Evolutionary conservation across 1,284 basidiomycete genomes (phyloP).

Genomic region (Rhodotorula sp.): DNA sequence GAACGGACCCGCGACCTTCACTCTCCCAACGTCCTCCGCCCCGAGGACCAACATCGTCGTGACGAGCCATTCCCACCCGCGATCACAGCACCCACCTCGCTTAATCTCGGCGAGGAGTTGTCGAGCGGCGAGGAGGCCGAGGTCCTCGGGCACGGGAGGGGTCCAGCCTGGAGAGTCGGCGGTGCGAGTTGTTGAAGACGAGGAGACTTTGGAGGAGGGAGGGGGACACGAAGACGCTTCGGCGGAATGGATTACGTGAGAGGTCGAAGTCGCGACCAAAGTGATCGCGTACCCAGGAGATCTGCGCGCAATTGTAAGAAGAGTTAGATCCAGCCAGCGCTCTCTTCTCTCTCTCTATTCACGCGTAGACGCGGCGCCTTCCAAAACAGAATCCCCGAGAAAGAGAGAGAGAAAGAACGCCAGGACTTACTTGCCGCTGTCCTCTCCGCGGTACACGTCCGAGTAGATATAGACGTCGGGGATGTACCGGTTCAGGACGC

Average conservation of each 20-base stretch:
- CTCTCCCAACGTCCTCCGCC: constrained; percentile 90
- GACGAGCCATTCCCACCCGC: constrained; percentile 82
- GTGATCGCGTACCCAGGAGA: constrained; percentile 95
- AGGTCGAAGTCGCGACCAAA: constrained; percentile 87
- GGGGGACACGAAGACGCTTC: constrained; percentile 74
- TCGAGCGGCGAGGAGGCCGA: constrained; percentile 76
- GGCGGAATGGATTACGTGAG: constrained; percentile 79
- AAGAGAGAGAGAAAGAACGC: constrained; percentile 17
- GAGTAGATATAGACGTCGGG: constrained; percentile 98
- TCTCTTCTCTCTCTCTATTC: no score
- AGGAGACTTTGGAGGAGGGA: constrained; percentile 9
- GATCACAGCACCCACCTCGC: constrained; percentile 84
- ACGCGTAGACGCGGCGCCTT: not conserved
- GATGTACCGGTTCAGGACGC: constrained; percentile 90
- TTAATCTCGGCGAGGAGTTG: constrained; percentile 74
- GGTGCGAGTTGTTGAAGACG: not conserved
- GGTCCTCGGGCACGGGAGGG: constrained; percentile 77
- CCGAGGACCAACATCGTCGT: constrained; percentile 89
- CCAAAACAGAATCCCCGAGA: no score
- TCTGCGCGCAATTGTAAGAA: constrained; percentile 51
- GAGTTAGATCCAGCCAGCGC: no score
- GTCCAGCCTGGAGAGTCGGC: not conserved
- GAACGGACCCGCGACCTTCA: constrained; percentile 68
- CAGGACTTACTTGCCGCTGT: constrained; percentile 79
- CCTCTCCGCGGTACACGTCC: constrained; percentile 95